Base-by-base conservation (phyloP, 2,329 filamentous ascomycete species). In the Mycogone perniciosa region DNA sequence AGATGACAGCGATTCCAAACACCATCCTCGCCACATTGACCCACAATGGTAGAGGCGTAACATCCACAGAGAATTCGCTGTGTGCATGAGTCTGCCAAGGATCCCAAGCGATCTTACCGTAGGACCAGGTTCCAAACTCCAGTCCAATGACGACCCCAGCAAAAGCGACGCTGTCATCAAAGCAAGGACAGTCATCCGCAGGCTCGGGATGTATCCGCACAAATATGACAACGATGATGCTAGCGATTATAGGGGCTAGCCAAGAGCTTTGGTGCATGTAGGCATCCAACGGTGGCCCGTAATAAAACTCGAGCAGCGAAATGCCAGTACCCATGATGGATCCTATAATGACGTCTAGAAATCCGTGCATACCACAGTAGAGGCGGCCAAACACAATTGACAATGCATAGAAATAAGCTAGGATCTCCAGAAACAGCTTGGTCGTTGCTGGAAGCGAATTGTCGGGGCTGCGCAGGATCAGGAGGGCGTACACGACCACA, bases 311-410 rank as follows among this genome's bases (percentile, higher is more conserved):
- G 55, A 81, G 57, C 30, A 79, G 65, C 27, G 77, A 77, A 56
- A 85, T 79, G 46, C 79, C 69, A 8, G 84, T 85, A 31, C 93
- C 93, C 50, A 96, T 76, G 10, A 83, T 60, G 49, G 86, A 89
- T 6, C 93, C 93, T 51, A 93, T 69, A 10, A 93, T 71, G 27
- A 97, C 90, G 67, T 99, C 93, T 40, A 93, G 76, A 70, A 97
- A 96, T 8, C 93, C 93, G 70, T 99, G 93, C 93, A 99, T 99
- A 54, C 93, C 93, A 64, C 93, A 99, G 72, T 99, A 97, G 34
- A 99, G 75, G 20, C 93, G 84, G 5, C 93, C 93, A 55, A 97
- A 74, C 38, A 96, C 80, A 63, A 99, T 97, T 29, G 92, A 96
- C 9, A 82, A 71, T 33, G 88, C 89, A 65, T 97, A 99, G 59